Evolutionary conservation across 352 stramenopile genomes (phyloP).

Genomic region (Phytophthora litchii): DNA sequence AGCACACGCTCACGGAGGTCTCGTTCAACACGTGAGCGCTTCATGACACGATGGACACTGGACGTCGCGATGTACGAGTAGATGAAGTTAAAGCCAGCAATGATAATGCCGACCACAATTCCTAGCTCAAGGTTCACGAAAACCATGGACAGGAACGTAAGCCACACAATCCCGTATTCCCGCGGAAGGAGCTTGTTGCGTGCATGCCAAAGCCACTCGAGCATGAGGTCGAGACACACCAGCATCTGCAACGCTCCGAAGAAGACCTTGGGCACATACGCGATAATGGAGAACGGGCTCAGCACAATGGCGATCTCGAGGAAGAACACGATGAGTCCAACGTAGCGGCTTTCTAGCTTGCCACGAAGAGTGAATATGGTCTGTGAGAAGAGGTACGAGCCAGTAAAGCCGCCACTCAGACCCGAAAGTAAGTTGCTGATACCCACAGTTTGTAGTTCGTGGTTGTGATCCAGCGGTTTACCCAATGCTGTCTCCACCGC

Average conservation of each 20-base stretch:
- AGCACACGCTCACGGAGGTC: constrained; percentile 76
- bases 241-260: constrained; percentile 97
- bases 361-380: constrained; percentile 91
- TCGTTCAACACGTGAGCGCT: constrained; percentile 81
- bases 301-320: constrained; percentile 82
- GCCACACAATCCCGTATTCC: constrained; percentile 94
- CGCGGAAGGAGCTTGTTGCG: constrained; percentile 84
- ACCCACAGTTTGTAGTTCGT: constrained; percentile 95
- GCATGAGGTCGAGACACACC: constrained; percentile 97
- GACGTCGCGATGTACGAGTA: constrained; percentile 77
- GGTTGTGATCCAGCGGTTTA: constrained; percentile 94
- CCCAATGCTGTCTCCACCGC: constrained; percentile 97
- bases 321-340: constrained; percentile 77
- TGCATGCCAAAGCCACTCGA: constrained; percentile 95
- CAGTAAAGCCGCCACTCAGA: constrained; percentile 96
- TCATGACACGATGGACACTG: constrained; percentile 80
- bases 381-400: constrained; percentile 99
- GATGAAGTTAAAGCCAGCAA: constrained; percentile 91
- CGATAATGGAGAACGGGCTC: constrained; percentile 94
- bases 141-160: constrained; percentile 95
- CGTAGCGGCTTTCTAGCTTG: constrained; percentile 74
- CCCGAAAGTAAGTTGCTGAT: constrained; percentile 97
- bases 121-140: constrained; percentile 94
- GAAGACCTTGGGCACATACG: constrained; percentile 97
- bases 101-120: constrained; percentile 92